Evolutionary conservation across 805 yeast species (phyloP).

Genomic region (Candida sithepensis): DNA sequence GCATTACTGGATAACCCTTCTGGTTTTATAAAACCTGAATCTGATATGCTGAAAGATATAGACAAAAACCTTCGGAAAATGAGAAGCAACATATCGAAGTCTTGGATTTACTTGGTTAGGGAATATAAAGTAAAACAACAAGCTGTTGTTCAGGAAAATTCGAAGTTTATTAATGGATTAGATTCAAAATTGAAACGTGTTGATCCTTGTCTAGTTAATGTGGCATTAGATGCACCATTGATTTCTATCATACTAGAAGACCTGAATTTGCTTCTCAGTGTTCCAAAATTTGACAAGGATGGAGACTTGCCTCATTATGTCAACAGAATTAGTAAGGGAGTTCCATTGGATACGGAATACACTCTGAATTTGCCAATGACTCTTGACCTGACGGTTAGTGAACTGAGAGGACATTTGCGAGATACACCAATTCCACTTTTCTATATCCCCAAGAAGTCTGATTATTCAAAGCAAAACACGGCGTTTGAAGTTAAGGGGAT

Average conservation of each 20-base stretch:
- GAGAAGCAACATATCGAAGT: slow-evolving; percentile 35
- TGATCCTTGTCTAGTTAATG: slow-evolving; percentile 25
- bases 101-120: slow-evolving; percentile 68
- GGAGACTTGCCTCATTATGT: slow-evolving; percentile 57
- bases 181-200: slow-evolving; percentile 34
- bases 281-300: slow-evolving; percentile 45
- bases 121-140: slow-evolving; percentile 40
- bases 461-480: slow-evolving; percentile 5
- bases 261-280: slow-evolving; percentile 41
- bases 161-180: slow-evolving; percentile 40
- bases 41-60: slow-evolving; percentile 6
- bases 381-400: slow-evolving; percentile 53
- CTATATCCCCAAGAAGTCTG: slow-evolving; percentile 50
- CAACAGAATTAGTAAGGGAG: slow-evolving; percentile 74
- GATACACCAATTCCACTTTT: slow-evolving; percentile 86
- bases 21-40: neutral
- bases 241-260: slow-evolving; percentile 44
- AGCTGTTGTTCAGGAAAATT: slow-evolving; percentile 37
- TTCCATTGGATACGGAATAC: slow-evolving; percentile 67
- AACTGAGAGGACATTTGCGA: slow-evolving; percentile 65
- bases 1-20: neutral
- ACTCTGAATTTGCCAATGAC: slow-evolving; percentile 65
- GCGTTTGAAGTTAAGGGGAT: slow-evolving; percentile 50
- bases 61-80: slow-evolving; percentile 18
- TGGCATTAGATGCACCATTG: slow-evolving; percentile 46